Percentiles rank a stretch among this genome's conserved stretches.
phyloP scores from a whole-genome alignment of 1,284 basidiomycete genomes.

The Tremellales sp. region DNA sequence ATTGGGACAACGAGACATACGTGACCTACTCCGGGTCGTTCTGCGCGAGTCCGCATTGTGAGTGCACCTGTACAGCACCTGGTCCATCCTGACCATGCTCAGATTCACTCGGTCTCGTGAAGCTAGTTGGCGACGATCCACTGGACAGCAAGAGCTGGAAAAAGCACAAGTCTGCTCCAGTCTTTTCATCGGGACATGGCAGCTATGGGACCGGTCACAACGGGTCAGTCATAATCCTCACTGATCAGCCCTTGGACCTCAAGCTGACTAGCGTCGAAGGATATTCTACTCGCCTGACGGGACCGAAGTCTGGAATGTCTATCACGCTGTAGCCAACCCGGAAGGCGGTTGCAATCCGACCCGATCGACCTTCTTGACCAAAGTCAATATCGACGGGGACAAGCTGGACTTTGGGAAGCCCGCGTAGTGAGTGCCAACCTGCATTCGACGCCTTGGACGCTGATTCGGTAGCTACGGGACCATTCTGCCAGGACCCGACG shows the following conservation, averaged over 20 bases:
- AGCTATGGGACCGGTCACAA: conserved; percentile 20
- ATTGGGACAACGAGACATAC: too few relatives aligned
- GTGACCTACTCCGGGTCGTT: conserved; percentile 17
- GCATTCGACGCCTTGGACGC: too few relatives aligned
- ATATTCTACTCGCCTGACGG: conserved; percentile 20
- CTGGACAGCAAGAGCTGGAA: conserved; percentile 10
- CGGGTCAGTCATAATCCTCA: conserved; percentile 4
- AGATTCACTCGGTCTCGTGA: conserved; percentile 7
- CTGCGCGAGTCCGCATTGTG: too few relatives aligned
- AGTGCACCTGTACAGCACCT: too few relatives aligned
- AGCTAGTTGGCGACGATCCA: conserved; percentile 11
- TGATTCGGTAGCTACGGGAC: too few relatives aligned
- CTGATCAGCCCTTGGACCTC: background rate
- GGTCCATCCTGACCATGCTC: too few relatives aligned
- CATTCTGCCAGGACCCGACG: too few relatives aligned
- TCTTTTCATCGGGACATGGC: conserved; percentile 15
- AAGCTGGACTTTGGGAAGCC: too few relatives aligned
- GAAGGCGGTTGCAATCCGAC: conserved; percentile 17
- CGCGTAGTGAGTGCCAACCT: too few relatives aligned
- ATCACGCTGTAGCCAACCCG: conserved; percentile 15
- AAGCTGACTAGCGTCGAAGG: conserved; percentile 6
- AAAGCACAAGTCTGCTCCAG: conserved; percentile 15
- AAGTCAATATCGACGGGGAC: too few relatives aligned
- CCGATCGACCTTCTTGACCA: too few relatives aligned
- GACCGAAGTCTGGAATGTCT: conserved; percentile 21